Conservation (phyloP, 2,329 filamentous ascomycete species). For the Didymella pinodella region DNA sequence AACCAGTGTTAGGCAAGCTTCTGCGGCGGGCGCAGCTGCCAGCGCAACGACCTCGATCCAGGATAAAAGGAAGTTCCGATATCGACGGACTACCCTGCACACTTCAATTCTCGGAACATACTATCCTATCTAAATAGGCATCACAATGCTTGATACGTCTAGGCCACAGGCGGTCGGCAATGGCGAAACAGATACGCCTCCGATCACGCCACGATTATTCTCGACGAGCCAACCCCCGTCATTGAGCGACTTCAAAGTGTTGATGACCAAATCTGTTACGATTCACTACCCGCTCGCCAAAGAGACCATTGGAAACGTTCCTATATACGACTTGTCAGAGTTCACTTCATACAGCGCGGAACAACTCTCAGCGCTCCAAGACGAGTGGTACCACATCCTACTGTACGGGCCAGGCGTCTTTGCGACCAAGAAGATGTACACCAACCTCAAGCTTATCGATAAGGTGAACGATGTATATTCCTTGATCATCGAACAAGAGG, state of each 20-base stretch:
- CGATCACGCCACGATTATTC: conserved; percentile 40
- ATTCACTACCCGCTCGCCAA: conserved; percentile 58
- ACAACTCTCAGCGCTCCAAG: conserved; percentile 57
- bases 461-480: conserved; percentile 34
- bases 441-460: conserved; percentile 45
- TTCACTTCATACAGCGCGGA: conserved; percentile 46
- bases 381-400: conserved; percentile 68
- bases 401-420: conserved; percentile 66
- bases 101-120: not conserved
- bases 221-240: conserved; percentile 45
- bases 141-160: conserved; percentile 4
- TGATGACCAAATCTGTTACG: conserved; percentile 55
- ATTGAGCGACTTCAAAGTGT: conserved; percentile 55
- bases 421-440: conserved; percentile 63
- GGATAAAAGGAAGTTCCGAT: not conserved
- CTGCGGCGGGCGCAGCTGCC: conserved; percentile 3
- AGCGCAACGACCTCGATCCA: not conserved
- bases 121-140: not conserved
- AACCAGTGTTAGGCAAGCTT: not conserved
- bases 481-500: conserved; percentile 56
- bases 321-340: conserved; percentile 61
- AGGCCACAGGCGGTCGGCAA: not conserved
- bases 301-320: conserved; percentile 60
- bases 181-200: conserved; percentile 1
- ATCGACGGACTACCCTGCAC: not conserved